phyloP scores from a whole-genome alignment of 345 rosid genomes.

The Populus simonii region DNA sequence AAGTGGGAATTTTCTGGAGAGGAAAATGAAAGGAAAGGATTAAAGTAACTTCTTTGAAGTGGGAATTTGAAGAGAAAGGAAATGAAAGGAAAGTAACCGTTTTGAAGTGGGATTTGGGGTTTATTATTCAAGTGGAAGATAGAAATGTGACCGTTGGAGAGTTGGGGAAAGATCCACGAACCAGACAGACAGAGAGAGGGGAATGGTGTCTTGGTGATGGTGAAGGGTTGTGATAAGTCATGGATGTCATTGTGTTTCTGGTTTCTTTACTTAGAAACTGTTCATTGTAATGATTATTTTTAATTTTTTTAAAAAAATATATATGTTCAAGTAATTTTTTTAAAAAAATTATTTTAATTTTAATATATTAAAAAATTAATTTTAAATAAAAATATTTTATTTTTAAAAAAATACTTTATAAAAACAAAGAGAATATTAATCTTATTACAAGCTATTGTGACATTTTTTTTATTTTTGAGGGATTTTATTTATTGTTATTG shows the following conservation, averaged over 20 bases:
- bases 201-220: neutral
- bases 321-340: no score
- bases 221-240: neutral
- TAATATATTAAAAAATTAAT: no score
- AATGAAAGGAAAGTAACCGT: neutral
- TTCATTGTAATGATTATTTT: no score
- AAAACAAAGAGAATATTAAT: no score
- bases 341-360: no score
- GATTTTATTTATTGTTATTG: no score
- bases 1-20: neutral
- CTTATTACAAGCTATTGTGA: no score
- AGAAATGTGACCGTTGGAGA: slow-evolving; percentile 19
- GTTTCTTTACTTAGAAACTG: neutral
- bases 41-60: neutral
- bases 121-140: neutral
- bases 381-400: no score
- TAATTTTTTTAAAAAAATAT: no score
- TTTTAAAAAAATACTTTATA: no score
- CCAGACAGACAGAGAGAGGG: neutral
- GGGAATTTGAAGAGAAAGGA: neutral
- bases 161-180: slow-evolving; percentile 1
- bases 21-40: neutral
- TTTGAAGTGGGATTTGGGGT: slow-evolving; percentile 2
- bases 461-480: no score
- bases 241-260: neutral